Conservation (phyloP, 2,329 filamentous ascomycete species). For the Beauveria bassiana region DNA sequence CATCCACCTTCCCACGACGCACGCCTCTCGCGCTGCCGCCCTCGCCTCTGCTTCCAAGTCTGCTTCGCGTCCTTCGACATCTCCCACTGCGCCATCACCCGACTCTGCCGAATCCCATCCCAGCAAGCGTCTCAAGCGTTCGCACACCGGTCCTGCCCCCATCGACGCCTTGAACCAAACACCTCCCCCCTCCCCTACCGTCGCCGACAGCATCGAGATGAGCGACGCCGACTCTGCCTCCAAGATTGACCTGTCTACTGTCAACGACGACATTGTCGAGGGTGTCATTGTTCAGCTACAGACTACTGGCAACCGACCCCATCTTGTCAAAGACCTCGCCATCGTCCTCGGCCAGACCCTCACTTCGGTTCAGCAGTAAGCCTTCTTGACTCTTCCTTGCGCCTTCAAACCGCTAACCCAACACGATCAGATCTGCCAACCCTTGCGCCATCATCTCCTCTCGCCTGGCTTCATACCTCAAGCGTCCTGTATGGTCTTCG, state of each 20-base stretch:
- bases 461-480: constrained; percentile 79
- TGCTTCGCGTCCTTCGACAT: constrained; percentile 5
- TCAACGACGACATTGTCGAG: constrained; percentile 93
- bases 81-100: constrained; percentile 17
- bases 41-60: constrained; percentile 28
- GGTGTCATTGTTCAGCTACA: constrained; percentile 83
- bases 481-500: constrained; percentile 74
- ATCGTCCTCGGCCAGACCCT: constrained; percentile 68
- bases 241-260: constrained; percentile 60
- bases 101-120: constrained; percentile 31
- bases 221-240: constrained; percentile 17
- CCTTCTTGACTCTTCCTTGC: constrained; percentile 19
- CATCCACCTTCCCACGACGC: constrained; percentile 71
- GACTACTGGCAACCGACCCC: constrained; percentile 83
- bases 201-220: constrained; percentile 22
- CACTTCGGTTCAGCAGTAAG: constrained; percentile 85
- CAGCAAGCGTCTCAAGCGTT: constrained; percentile 69
- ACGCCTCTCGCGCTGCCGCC: constrained; percentile 50
- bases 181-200: constrained; percentile 42
- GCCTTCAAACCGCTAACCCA: constrained; percentile 14
- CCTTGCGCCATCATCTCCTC: constrained; percentile 93
- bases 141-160: constrained; percentile 49
- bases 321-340: constrained; percentile 90
- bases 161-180: constrained; percentile 71
- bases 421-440: constrained; percentile 71